Evolutionary conservation across 2,329 filamentous ascomycete genomes (phyloP), one percentile per base, ranked within the genome.

Genomic region (Akanthomyces uredinophilus): DNA sequence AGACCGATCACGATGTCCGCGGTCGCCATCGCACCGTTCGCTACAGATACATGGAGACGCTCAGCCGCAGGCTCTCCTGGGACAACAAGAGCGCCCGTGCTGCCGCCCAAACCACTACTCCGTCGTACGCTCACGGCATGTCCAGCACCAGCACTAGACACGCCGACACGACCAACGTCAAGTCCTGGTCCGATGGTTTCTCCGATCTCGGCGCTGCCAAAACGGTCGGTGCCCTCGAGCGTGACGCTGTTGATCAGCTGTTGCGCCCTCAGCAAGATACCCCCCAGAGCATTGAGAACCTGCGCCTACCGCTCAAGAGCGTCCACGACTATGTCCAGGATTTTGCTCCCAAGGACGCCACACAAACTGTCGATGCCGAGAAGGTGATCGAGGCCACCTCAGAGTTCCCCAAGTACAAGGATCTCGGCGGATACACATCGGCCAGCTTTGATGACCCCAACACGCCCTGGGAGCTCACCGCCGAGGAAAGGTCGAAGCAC

Each of bases 11-110:
- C 49, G 78, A 83, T 57, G 64, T 77, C 35, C 77, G 77, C 56
- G 79, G 77, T 49, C 81, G 78, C 14, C 73, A 78, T 64, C 75
- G 77, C 59, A 64, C 68, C 4, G 44, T 78, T 13, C 79, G 77
- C 50, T 77, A 81, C 66, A 81, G 77, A 63, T 79, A 79, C 66
- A 70, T 75, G 63, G 78, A 83, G 60, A 71, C 75, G 3, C 63
- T 83, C 22, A 75, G 76, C 64, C 76, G 78, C 20, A 78, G 73
- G 58, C 66, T 79, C 2, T 74, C 75, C 1, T 83, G 81, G 80
- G 77, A 82, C 41, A 76, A 78, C 49, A 70, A 73, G 37, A 65
- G 72, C 39, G 41, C 3, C 61, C 70, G 18, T 61, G 72, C n/a
- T 18, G 60, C 60, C 44, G 43, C 50, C 37, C 47, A 69, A 71